A percentile compares a stretch with the other conserved stretches of the same genome.
phyloP scores from a whole-genome alignment of 805 yeast species.

The Candida argentea region DNA sequence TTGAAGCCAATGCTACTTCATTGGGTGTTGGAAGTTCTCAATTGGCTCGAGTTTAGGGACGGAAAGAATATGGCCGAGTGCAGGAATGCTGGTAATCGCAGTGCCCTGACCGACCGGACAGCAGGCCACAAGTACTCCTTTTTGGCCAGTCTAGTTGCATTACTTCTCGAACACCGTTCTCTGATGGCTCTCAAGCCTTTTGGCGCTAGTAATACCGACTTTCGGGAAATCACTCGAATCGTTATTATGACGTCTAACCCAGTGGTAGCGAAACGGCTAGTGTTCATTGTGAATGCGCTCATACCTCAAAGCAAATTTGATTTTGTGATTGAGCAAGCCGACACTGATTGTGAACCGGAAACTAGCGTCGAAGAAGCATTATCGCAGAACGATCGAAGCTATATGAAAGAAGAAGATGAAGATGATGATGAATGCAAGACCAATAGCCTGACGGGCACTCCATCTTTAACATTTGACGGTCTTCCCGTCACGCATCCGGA shows the following conservation, averaged over 20 bases:
- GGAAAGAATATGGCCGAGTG: slow-evolving; percentile 12
- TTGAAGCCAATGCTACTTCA: slow-evolving; percentile 30
- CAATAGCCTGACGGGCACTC: too few relatives aligned
- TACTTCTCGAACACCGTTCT: slow-evolving; percentile 31
- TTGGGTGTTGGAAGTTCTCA: slow-evolving; percentile 43
- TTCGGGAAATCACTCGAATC: slow-evolving; percentile 32
- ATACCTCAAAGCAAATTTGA: slow-evolving; percentile 9
- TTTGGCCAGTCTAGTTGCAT: slow-evolving; percentile 36
- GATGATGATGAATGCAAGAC: too few relatives aligned
- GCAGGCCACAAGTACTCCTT: slow-evolving; percentile 19
- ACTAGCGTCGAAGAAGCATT: too few relatives aligned
- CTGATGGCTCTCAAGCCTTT: slow-evolving; percentile 26
- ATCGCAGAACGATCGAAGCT: too few relatives aligned
- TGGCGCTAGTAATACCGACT: slow-evolving; percentile 12
- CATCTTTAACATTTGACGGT: too few relatives aligned
- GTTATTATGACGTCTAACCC: slow-evolving; percentile 52
- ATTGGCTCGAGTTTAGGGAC: slow-evolving; percentile 50
- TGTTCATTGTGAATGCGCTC: slow-evolving; percentile 43
- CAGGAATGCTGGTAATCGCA: not conserved
- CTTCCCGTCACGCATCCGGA: too few relatives aligned
- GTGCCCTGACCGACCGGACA: not conserved
- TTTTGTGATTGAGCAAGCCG: not conserved
- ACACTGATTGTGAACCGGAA: not conserved
- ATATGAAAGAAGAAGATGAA: too few relatives aligned
- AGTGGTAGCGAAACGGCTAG: slow-evolving; percentile 47